A percentile compares a stretch with the other conserved stretches of the same genome.
These are phyloP conservation scores for Schrenkiella parvula DNA, from an alignment of 345 rosid species.

Conservation along the genomic window DNA sequence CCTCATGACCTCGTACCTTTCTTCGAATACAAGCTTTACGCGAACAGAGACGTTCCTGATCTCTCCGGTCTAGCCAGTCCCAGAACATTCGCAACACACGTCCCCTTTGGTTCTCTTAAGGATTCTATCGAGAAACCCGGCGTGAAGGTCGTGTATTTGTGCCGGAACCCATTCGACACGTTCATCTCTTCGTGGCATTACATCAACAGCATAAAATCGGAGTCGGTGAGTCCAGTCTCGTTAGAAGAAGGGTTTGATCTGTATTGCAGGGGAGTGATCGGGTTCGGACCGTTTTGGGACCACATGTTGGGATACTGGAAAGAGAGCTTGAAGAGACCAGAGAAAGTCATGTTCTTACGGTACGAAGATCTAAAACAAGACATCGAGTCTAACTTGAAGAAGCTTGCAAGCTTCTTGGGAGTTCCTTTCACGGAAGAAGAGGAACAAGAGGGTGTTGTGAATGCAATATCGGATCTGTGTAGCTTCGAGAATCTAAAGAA, in stretches of 20 bases:
- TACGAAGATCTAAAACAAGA: slow-evolving; percentile 53
- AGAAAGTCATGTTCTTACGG: slow-evolving; percentile 38
- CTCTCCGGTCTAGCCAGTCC: slow-evolving; percentile 36
- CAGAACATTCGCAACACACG: slow-evolving; percentile 46
- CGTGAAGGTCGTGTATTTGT: slow-evolving; percentile 41
- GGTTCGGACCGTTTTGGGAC: slow-evolving; percentile 52
- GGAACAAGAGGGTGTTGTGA: slow-evolving; percentile 30
- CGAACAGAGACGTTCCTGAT: slow-evolving; percentile 37
- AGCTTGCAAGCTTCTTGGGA: slow-evolving; percentile 41
- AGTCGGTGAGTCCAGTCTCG: slow-evolving; percentile 15
- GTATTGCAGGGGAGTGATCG: slow-evolving; percentile 43
- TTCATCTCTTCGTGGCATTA: slow-evolving; percentile 51
- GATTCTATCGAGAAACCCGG: slow-evolving; percentile 30
- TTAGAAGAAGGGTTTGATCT: slow-evolving; percentile 44
- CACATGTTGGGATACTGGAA: slow-evolving; percentile 53
- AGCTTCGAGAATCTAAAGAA: slow-evolving; percentile 45
- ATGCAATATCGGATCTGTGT: slow-evolving; percentile 41
- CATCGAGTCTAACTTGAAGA: slow-evolving; percentile 23
- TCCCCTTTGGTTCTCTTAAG: slow-evolving; percentile 37
- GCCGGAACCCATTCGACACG: slow-evolving; percentile 48
- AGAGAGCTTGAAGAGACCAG: slow-evolving; percentile 40
- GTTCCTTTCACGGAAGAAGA: slow-evolving; percentile 46
- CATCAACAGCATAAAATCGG: slow-evolving; percentile 24
- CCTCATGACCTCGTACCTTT: slow-evolving; percentile 64
- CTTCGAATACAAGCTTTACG: slow-evolving; percentile 47